These are phyloP conservation scores for Fusarium albosuccineum DNA, from an alignment of 2,329 filamentous ascomycete species.

Conservation along the genomic window DNA sequence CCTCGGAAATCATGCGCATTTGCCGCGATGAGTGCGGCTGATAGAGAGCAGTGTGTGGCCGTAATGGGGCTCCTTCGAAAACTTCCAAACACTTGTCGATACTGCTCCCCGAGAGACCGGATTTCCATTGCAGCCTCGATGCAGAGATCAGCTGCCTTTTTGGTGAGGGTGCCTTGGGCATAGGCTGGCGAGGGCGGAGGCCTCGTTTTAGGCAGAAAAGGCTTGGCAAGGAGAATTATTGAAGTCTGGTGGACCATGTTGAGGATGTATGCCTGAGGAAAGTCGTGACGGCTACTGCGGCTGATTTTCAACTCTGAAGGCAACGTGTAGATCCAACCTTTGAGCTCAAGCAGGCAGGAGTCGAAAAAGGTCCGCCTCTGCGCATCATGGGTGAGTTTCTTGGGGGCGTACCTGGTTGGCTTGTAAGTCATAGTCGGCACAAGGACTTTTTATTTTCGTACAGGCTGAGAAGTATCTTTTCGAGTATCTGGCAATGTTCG, in stretches of 20 bases:
- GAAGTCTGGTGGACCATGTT: not conserved
- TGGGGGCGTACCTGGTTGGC: not conserved
- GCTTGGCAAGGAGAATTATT: not conserved
- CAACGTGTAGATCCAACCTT: not conserved
- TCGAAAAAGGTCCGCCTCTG: not conserved
- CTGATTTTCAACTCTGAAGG: not conserved
- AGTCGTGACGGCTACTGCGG: not conserved
- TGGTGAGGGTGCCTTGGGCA: not conserved
- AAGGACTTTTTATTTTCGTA: not conserved
- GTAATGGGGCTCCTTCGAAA: not conserved
- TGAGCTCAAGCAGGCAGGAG: not conserved
- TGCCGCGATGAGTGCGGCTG: not conserved
- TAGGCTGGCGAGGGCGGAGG: not conserved
- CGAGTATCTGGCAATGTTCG: constrained; percentile 12
- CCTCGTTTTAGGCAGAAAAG: not conserved
- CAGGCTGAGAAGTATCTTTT: constrained; percentile 19
- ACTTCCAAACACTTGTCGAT: not conserved
- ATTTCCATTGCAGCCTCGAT: not conserved
- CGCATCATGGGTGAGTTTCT: not conserved
- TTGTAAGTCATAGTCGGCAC: not conserved
- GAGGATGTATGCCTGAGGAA: not conserved
- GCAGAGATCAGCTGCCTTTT: not conserved
- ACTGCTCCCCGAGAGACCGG: not conserved
- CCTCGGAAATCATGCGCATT: not conserved
- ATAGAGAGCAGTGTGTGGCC: not conserved